phyloP scores from a whole-genome alignment of 2,329 filamentous ascomycete genomes.

The Daldinia sp. region DNA sequence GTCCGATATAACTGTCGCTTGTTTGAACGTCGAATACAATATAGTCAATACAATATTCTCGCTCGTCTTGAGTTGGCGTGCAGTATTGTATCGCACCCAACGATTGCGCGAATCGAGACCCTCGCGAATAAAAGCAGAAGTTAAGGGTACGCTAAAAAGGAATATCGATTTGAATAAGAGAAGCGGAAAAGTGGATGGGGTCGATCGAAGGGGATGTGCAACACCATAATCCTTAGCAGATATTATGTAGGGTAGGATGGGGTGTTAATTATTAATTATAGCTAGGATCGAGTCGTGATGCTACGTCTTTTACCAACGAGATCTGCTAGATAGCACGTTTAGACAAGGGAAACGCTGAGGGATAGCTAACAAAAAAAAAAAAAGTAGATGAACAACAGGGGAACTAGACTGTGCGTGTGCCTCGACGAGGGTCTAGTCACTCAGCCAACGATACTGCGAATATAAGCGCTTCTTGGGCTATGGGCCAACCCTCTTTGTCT shows the following conservation, averaged over 20 bases:
- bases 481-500: neutral
- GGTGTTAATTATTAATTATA: conserved; percentile 11
- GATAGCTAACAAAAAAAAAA: neutral
- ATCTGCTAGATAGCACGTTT: neutral
- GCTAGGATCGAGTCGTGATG: conserved; percentile 2
- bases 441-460: conserved; percentile 6
- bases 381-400: conserved; percentile 1
- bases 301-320: neutral
- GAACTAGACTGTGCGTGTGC: neutral
- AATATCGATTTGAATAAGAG: neutral
- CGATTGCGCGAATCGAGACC: conserved; percentile 1
- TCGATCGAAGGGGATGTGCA: neutral
- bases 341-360: neutral
- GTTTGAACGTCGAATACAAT: neutral
- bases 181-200: neutral
- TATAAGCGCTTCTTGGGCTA: conserved; percentile 2
- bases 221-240: conserved; percentile 1
- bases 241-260: neutral
- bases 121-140: neutral
- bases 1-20: conserved; percentile 5
- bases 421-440: conserved; percentile 1
- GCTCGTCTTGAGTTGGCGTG: neutral
- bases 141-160: neutral
- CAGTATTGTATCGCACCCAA: conserved; percentile 4
- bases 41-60: neutral